Evolutionary conservation across 2,329 filamentous ascomycete genomes (phyloP), one percentile per base, ranked within the genome.

Genomic region (Stagonosporopsis tanaceti): DNA sequence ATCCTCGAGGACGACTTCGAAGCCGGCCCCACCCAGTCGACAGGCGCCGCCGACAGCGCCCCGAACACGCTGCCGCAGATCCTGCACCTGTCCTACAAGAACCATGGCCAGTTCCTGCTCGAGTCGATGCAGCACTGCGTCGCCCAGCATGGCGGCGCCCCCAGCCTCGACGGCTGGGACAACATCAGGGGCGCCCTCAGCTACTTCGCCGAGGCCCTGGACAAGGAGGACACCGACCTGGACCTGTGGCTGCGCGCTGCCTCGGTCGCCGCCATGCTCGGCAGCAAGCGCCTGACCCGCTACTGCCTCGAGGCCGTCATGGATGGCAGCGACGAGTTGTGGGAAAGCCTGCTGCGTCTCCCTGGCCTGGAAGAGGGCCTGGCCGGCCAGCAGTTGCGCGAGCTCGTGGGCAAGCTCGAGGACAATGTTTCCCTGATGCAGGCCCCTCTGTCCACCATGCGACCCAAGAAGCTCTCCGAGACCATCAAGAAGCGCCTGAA

Each of bases 81-180:
- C 11, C 83, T 98, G 20, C 97, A 97, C 70, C 84, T 99, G 7
- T 91, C 94, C 1, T 92, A 96, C 81, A 99, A 98, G 77, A 99
- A 98, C 68, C 89, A 94, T 77, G 95, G 93, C 39, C 92, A 98
- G 71, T 97, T 96, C 71, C 81, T 89, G 56, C 81, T 99, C n/a
- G 94, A 99, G 73, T 81, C 79, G 56, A 85, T 89, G 64, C 87
- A 82, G 66, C 79, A 85, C 75, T 82, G 78, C 40, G 63, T 74
- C 27, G 64, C 63, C n/a, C 63, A 75, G 42, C 67, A 72, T 50
- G 66, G 72, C 37, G 48, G 58, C 1, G 65, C 78, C 44, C 74
- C 79, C 11, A 79, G 78, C 28, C 52, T 62, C 30, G 61, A 71
- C 17, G 62, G 55, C 30, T 62, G 67, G 57, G 60, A 51, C 34